Conservation (phyloP, 805 yeast species). For the Saccharomycopsis guyanensis region DNA sequence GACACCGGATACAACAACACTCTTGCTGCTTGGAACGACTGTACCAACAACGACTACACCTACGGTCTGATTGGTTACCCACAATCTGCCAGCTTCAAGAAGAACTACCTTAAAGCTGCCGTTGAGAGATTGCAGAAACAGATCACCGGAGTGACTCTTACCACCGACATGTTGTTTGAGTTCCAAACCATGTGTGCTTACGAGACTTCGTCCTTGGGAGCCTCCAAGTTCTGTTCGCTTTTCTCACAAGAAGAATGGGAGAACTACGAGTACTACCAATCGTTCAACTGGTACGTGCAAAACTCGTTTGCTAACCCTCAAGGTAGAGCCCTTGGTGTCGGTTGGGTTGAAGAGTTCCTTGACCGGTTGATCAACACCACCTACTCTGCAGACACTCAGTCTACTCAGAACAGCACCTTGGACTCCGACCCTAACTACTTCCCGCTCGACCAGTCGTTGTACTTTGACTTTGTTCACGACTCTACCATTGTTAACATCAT, state of each 20-base stretch:
- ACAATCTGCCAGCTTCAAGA: constrained; percentile 5
- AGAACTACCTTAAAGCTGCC: constrained; percentile 41
- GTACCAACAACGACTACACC: constrained; percentile 18
- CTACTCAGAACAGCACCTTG: constrained; percentile 38
- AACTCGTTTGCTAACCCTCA: constrained; percentile 57
- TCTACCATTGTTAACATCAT: constrained; percentile 53
- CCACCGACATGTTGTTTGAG: constrained; percentile 42
- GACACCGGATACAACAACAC: constrained; percentile 22
- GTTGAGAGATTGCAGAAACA: constrained; percentile 47
- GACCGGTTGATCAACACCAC: constrained; percentile 42
- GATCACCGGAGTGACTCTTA: constrained; percentile 48
- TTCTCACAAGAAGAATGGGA: constrained; percentile 64
- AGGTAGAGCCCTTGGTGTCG: constrained; percentile 53
- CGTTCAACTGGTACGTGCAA: constrained; percentile 51
- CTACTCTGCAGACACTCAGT: constrained; percentile 41
- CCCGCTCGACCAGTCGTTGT: constrained; percentile 42
- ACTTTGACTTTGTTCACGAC: constrained; percentile 72
- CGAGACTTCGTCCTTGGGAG: constrained; percentile 64
- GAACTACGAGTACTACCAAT: constrained; percentile 51
- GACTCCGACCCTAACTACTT: constrained; percentile 26
- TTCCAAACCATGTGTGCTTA: constrained; percentile 64
- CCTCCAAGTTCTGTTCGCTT: constrained; percentile 56
- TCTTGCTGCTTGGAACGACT: constrained; percentile 18
- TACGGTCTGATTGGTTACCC: constrained; percentile 10
- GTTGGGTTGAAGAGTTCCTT: constrained; percentile 37